A percentile compares a stretch with the other conserved stretches of the same genome.
phyloP scores from a whole-genome alignment of 768 basidiomycete genomes.

The Termitomyces sp. region DNA sequence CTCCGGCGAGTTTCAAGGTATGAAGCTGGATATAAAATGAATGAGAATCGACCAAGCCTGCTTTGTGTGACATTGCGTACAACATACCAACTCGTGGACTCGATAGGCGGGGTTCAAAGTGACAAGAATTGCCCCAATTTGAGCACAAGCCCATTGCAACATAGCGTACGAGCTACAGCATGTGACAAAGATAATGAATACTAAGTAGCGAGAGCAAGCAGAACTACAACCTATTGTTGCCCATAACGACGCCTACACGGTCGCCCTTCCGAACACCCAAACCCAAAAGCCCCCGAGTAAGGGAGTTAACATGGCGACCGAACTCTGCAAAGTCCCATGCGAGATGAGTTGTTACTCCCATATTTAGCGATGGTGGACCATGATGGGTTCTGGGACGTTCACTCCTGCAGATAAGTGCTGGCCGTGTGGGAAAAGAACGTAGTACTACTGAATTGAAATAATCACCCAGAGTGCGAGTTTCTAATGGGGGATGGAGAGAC shows the following conservation, averaged over 20 bases:
- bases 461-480: constrained; percentile 48
- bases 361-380: constrained; percentile 51
- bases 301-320: constrained; percentile 55
- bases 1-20: constrained; percentile 58
- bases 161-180: constrained; percentile 63
- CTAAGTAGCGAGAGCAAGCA: not conserved
- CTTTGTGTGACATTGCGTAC: not conserved
- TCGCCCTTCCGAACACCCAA: constrained; percentile 75
- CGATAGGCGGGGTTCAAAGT: constrained; percentile 83
- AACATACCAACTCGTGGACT: constrained; percentile 61
- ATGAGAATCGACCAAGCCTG: not conserved
- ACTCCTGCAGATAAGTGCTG: constrained; percentile 61
- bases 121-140: constrained; percentile 76
- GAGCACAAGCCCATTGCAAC: constrained; percentile 85
- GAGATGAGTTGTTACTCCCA: constrained; percentile 44
- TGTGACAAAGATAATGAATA: not conserved
- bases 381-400: constrained; percentile 57
- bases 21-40: constrained; percentile 37
- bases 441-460: constrained; percentile 61
- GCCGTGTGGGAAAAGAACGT: constrained; percentile 37
- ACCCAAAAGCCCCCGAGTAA: constrained; percentile 62
- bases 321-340: constrained; percentile 76
- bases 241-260: constrained; percentile 78
- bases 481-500: constrained; percentile 49
- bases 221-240: constrained; percentile 66